These are phyloP conservation scores for Cadophora malorum DNA, from an alignment of 2,329 filamentous ascomycete species.

Conservation along the genomic window DNA sequence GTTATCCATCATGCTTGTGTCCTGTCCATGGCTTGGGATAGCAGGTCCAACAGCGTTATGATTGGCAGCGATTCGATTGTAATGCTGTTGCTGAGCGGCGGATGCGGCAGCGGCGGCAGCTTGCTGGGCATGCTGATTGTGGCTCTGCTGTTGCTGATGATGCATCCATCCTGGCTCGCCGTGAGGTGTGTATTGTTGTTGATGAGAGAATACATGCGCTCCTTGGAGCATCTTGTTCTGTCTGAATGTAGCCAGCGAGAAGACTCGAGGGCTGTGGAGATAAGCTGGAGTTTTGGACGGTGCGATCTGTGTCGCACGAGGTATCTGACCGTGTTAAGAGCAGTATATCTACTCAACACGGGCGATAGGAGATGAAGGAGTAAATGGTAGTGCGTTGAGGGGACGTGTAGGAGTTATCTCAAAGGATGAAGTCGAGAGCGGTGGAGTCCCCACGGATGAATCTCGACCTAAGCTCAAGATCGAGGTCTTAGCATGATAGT, in stretches of 20 bases:
- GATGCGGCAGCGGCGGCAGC: conserved; percentile 44
- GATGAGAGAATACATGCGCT: conserved; percentile 70
- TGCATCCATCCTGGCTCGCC: conserved; percentile 71
- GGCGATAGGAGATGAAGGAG: conserved; percentile 14
- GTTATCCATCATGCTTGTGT: conserved; percentile 65
- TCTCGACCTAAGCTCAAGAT: conserved; percentile 4
- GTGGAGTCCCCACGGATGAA: neutral
- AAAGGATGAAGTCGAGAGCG: conserved; percentile 1
- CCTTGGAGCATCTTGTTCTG: conserved; percentile 62
- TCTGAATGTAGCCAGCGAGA: conserved; percentile 31
- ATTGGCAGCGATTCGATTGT: conserved; percentile 74
- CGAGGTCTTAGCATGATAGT: neutral
- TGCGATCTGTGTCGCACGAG: conserved; percentile 16
- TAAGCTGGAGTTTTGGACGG: conserved; percentile 17
- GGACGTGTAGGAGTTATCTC: conserved; percentile 13
- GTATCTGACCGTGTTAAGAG: conserved; percentile 8
- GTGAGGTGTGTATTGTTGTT: conserved; percentile 66
- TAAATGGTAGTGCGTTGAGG: conserved; percentile 14
- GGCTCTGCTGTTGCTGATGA: conserved; percentile 55
- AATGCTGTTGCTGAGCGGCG: conserved; percentile 59
- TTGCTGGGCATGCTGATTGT: conserved; percentile 50
- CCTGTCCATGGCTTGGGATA: conserved; percentile 58
- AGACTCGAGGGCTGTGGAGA: conserved; percentile 33
- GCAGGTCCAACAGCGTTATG: conserved; percentile 56
- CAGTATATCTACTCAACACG: conserved; percentile 3